Base-by-base conservation (phyloP, 1,284 basidiomycete genomes). In the Schizophyllum commune region DNA sequence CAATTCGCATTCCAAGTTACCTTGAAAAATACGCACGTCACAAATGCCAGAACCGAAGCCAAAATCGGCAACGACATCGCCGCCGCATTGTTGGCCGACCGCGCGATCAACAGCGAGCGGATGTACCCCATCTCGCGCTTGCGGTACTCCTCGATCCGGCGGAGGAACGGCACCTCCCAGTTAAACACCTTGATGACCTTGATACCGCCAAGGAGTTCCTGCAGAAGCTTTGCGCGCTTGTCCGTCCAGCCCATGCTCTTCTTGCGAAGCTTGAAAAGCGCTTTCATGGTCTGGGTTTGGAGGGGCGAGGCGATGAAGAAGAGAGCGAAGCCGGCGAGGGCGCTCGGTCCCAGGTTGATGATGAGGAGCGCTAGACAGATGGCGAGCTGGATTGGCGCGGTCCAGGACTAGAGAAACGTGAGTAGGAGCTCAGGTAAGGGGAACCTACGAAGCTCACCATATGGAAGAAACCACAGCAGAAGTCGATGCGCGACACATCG, bases 401-500 rank as follows among this genome's bases (percentile, higher is more conserved):
- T 79, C 84, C 92, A 92, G 83, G 83, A 72, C 78, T 76, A 58
- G 2, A 34, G 17, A 55, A 21, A 15, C 34, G 47, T 21, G 32
- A 56, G 34, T 56, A 17, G 32, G 33, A 2, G 13, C 9, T 17
- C 13, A 17, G 9, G 3, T 4, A 8, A 11, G 17, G 2, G 9
- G 8, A 17, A 4, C 3, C 11, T 20, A 27, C 78, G 2, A 77
- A 77, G 74, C 85, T 80, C 39, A 82, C 77, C 79, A 92, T 84
- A 65, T 90, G 88, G 70, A 93, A 91, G 77, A 89, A 95, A 3
- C 89, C 90, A 57, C 85, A 83, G 65, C 88, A 91, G 70, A 95
- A 98, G 71, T 97, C 94, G 71, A 98, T 92, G 51, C 95, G 83
- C 15, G 88, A 91, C 32, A 94, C 86, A 72, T 98, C 96, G 0